Conservation (phyloP, 139 green algal genomes). For the Parachlorella kessleri region DNA sequence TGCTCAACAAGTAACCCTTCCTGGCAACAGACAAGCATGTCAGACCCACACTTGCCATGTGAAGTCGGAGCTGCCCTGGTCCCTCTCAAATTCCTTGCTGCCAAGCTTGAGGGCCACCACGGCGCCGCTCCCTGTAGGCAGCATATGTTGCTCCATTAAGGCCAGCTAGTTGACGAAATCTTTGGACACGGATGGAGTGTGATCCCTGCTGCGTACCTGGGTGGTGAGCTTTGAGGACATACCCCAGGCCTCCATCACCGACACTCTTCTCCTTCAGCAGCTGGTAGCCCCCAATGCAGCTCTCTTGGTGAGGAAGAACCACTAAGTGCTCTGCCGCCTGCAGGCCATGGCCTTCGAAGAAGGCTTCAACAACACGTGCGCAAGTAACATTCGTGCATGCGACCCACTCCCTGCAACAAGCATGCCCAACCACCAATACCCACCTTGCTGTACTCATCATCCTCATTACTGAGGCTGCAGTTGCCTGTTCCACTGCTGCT, state of each 20-base stretch:
- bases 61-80: background rate
- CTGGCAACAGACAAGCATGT: too few relatives aligned
- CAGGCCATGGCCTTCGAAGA: too few relatives aligned
- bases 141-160: slow-evolving; percentile 4
- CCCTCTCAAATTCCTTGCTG: background rate
- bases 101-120: slow-evolving; percentile 22
- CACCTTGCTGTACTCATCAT: slow-evolving; percentile 6
- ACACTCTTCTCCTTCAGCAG: background rate
- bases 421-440: background rate
- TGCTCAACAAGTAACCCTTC: too few relatives aligned
- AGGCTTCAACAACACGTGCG: too few relatives aligned
- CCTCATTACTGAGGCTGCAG: too few relatives aligned
- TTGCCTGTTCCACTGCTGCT: too few relatives aligned
- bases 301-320: too few relatives aligned
- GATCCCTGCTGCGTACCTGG: too few relatives aligned
- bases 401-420: background rate
- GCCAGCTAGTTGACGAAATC: too few relatives aligned
- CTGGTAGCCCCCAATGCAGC: background rate
- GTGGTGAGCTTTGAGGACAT: too few relatives aligned
- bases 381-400: background rate
- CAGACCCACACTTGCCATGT: background rate
- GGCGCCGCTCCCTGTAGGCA: background rate
- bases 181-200: too few relatives aligned
- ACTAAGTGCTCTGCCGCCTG: too few relatives aligned
- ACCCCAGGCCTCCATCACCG: slow-evolving; percentile 11